Conservation (phyloP, 108 stramenopile species). For the Hondaea fermentalgiana region DNA sequence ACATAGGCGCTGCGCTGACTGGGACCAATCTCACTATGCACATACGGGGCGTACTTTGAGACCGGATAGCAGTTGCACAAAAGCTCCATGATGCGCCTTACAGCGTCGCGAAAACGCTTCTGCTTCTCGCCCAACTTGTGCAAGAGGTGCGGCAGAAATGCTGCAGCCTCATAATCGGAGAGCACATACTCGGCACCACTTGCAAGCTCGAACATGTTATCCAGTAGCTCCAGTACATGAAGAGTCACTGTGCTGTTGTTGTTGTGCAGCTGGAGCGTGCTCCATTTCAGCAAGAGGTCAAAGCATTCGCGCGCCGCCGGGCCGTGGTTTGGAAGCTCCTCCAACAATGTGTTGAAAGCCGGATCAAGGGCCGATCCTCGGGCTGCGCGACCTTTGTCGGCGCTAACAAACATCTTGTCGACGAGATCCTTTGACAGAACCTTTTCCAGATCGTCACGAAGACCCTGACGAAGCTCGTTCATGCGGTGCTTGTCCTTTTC, state of each 20-base stretch:
- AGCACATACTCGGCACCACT: not conserved
- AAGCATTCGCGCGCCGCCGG: not conserved
- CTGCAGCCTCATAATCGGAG: not conserved
- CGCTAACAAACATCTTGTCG: not conserved
- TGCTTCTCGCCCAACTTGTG: not conserved
- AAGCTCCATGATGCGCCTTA: not conserved
- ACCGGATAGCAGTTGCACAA: not conserved
- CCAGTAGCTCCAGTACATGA: not conserved
- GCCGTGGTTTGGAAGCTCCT: not conserved
- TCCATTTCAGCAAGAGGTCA: not conserved
- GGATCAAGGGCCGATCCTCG: conserved; percentile 4
- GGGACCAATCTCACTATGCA: not conserved
- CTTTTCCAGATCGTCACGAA: not conserved
- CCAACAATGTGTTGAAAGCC: not conserved
- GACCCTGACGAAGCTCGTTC: not conserved
- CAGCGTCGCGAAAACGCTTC: not conserved
- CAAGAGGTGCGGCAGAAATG: not conserved
- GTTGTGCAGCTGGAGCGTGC: not conserved
- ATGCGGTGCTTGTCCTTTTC: not conserved
- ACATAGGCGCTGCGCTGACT: not conserved
- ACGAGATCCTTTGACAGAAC: not conserved
- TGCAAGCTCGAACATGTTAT: not conserved
- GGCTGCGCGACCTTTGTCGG: not conserved
- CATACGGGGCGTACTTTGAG: not conserved
- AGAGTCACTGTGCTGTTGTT: conserved; percentile 6